Evolutionary conservation across 1,139 yeast genomes (phyloP), one percentile per base, ranked within the genome.

Genomic region (Arxiozyma bovina): DNA sequence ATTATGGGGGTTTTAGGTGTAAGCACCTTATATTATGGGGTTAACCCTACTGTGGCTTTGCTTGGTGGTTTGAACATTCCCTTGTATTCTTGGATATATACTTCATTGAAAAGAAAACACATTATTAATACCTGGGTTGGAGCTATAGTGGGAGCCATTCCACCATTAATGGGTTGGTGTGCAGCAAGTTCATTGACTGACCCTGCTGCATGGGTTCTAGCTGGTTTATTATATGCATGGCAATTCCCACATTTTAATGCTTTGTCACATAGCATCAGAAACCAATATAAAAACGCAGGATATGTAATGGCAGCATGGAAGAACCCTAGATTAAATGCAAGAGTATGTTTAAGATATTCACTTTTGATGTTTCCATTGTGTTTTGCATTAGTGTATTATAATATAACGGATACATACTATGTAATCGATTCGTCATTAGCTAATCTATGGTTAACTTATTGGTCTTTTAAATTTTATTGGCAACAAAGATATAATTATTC

Each of bases 111-210:
- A 67, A 78, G 99, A 54, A 81, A 77, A 59, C 83, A 89, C 21
- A 93, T 93, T 51, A 69, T 87, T 48, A 93, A 93, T 70, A 93
- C 99, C 0, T 93, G 99, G 99, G 94, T 93, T 1, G 99, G 99
- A 23, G 99, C 99, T 1, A 69, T 94, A 11, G 99, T 94, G 2
- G 99, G 99, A 4, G 98, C 98, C 0, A 87, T 93, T 45, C 99
- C 99, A 0, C 99, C 99, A 40, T 77, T 94, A 53, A 93, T 93
- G 99, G 99, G 99, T 1, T 93, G 99, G 99, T 96, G 96, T 1
- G 96, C 97, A 0, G 87, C 96, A 4, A 82, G 88, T 1, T 81
- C 95, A 1, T 73, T 93, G 51, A 63, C 76, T 4, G 89, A 88
- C 59, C 97, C 98, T 0, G 97, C 94, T 8, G 95, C 95, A 3